Conservation (phyloP, 2,329 filamentous ascomycete genomes). For the Neonectria ditissima region DNA sequence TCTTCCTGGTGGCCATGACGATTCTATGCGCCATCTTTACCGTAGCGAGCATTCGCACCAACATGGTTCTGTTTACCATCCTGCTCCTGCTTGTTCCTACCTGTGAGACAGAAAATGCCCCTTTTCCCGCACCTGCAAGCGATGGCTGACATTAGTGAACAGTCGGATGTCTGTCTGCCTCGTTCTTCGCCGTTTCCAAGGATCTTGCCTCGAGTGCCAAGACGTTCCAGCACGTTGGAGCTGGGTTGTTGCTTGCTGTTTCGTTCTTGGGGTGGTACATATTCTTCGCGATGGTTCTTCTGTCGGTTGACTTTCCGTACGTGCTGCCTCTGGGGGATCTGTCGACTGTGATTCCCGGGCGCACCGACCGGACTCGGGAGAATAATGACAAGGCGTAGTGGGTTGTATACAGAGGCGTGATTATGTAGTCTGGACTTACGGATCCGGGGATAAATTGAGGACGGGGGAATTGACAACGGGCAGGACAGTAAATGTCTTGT, state of each 20-base stretch:
- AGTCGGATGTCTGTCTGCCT: constrained; percentile 46
- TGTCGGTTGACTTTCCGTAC: constrained; percentile 64
- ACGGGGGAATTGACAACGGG: neutral
- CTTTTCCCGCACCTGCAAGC: neutral
- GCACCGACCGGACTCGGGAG: constrained; percentile 4
- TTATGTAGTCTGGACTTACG: neutral
- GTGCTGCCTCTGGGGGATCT: constrained; percentile 63
- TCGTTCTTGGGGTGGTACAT: constrained; percentile 61
- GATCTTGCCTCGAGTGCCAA: constrained; percentile 31
- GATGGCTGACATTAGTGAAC: neutral
- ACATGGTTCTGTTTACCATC: constrained; percentile 71
- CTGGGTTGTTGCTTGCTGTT: constrained; percentile 37
- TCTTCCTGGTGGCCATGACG: constrained; percentile 72
- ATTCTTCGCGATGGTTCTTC: constrained; percentile 60
- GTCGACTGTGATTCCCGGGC: constrained; percentile 54
- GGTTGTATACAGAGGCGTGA: neutral
- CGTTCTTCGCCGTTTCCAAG: constrained; percentile 45
- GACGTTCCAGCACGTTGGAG: constrained; percentile 45
- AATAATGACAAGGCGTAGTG: constrained; percentile 25
- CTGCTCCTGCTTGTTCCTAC: constrained; percentile 65
- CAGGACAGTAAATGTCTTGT: neutral
- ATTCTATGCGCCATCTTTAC: constrained; percentile 71
- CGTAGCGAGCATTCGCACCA: constrained; percentile 74
- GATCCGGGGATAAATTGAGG: neutral
- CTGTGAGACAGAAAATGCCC: constrained; percentile 38